A percentile compares a stretch with the other conserved stretches of the same genome.
Evolutionary conservation across 2,329 filamentous ascomycete species (phyloP).

Genomic region (Hyphodiscus sp.): DNA sequence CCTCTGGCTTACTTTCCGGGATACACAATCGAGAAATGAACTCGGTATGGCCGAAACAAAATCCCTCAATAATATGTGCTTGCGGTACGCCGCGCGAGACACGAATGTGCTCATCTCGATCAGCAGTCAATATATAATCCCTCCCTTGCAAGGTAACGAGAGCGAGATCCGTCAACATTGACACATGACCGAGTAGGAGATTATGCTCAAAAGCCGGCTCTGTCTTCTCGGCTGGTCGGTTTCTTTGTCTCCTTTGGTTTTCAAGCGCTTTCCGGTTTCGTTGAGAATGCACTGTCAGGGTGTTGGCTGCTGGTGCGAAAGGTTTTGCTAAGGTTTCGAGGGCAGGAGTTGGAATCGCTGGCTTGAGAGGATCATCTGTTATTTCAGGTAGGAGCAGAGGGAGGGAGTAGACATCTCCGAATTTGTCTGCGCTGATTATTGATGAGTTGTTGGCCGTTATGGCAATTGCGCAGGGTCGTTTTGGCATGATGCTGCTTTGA

Average conservation of each 20-base stretch:
- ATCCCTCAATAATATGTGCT: slow-evolving; percentile 80
- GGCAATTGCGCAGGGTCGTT: slow-evolving; percentile 72
- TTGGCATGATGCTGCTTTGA: slow-evolving; percentile 63
- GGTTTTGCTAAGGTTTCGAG: slow-evolving; percentile 15
- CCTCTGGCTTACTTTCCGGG: slow-evolving; percentile 45
- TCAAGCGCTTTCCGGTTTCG: slow-evolving; percentile 55
- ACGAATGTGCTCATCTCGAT: slow-evolving; percentile 79
- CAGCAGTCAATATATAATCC: slow-evolving; percentile 58
- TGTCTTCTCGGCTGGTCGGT: slow-evolving; percentile 22
- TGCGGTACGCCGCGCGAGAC: slow-evolving; percentile 77
- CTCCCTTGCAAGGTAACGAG: slow-evolving; percentile 47
- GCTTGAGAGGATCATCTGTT: background rate
- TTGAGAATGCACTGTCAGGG: slow-evolving; percentile 56
- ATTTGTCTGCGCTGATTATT: slow-evolving; percentile 86
- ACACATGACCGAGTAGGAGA: slow-evolving; percentile 86
- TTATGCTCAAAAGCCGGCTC: slow-evolving; percentile 61
- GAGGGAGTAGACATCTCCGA: slow-evolving; percentile 89
- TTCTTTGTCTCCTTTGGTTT: slow-evolving; percentile 46
- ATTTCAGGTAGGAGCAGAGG: slow-evolving; percentile 51
- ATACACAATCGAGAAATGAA: slow-evolving; percentile 77
- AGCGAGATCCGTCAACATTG: slow-evolving; percentile 76
- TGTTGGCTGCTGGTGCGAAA: slow-evolving; percentile 47
- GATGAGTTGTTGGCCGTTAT: slow-evolving; percentile 63
- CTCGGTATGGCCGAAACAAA: slow-evolving; percentile 80
- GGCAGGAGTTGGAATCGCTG: slow-evolving; percentile 2